Evolutionary conservation across 1,139 yeast genomes (phyloP).

Genomic region (Candida freyschussii): DNA sequence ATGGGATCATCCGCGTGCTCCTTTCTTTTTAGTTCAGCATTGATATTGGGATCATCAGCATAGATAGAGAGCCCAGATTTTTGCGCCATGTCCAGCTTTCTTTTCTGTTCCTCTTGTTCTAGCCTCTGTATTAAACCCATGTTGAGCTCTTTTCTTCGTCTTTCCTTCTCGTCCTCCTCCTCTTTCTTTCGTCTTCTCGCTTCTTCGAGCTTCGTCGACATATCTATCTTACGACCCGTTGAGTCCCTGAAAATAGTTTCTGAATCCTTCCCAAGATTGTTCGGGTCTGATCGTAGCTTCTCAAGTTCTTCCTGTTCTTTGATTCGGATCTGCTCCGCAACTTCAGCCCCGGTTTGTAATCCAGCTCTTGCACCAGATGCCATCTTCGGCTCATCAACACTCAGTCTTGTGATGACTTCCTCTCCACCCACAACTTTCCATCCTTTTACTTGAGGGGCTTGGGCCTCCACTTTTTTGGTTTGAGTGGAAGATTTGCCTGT

Average conservation of each 20-base stretch:
- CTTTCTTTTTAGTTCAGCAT: constrained; percentile 32
- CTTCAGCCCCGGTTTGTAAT: constrained; percentile 39
- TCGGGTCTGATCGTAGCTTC: constrained; percentile 12
- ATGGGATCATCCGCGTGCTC: constrained; percentile 69
- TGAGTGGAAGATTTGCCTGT: too few relatives aligned
- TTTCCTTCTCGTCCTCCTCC: constrained; percentile 28
- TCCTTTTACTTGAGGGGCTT: constrained; percentile 12
- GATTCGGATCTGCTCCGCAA: constrained; percentile 31
- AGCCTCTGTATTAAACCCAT: constrained; percentile 42
- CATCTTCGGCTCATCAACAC: constrained; percentile 23
- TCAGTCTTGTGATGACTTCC: constrained; percentile 7
- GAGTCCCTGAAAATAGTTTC: constrained; percentile 59
- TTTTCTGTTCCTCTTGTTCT: constrained; percentile 25
- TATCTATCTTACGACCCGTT: constrained; percentile 47
- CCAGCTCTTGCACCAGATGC: constrained; percentile 41
- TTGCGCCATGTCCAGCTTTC: constrained; percentile 30
- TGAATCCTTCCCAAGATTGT: constrained; percentile 11
- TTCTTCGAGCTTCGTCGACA: constrained; percentile 32
- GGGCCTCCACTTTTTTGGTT: too few relatives aligned
- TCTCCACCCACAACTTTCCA: constrained; percentile 30
- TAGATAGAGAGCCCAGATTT: constrained; percentile 30
- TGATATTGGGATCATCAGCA: constrained; percentile 37
- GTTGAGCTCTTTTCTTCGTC: constrained; percentile 33
- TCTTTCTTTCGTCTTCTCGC: constrained; percentile 27
- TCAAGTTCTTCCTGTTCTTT: constrained; percentile 27